These are phyloP conservation scores for Theobroma cacao DNA, from an alignment of 345 rosid species.

Conservation along the genomic window DNA sequence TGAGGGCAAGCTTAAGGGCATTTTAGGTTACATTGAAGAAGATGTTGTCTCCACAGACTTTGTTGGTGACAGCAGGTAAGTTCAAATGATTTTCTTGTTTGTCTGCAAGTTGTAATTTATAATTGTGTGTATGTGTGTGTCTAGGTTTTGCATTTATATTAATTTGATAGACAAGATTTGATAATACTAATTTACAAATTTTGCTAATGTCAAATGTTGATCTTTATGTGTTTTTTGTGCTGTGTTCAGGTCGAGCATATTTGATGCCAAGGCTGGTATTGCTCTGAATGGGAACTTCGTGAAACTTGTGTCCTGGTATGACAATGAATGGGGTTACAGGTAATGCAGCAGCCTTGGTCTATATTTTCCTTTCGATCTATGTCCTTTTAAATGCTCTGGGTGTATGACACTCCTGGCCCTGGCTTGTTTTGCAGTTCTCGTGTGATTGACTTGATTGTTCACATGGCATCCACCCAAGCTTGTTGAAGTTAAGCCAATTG, in stretches of 20 bases:
- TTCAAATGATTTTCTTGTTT: background rate
- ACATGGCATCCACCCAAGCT: constrained; percentile 46
- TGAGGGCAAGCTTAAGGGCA: constrained; percentile 77
- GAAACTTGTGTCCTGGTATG: constrained; percentile 83
- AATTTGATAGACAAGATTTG: background rate
- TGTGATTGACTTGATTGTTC: constrained; percentile 70
- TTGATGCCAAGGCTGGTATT: constrained; percentile 92
- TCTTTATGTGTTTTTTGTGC: background rate
- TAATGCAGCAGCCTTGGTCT: constrained; percentile 5
- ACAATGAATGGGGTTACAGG: constrained; percentile 98
- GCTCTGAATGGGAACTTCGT: constrained; percentile 67
- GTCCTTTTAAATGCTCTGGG: background rate
- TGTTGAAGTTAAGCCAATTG: background rate
- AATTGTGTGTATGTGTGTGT: background rate
- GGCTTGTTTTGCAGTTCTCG: constrained; percentile 52
- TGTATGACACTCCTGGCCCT: background rate
- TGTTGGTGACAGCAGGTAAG: constrained; percentile 71
- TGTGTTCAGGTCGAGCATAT: constrained; percentile 78
- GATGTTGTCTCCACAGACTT: constrained; percentile 90
- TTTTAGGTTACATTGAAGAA: constrained; percentile 79
- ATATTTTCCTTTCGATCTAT: too few relatives aligned
- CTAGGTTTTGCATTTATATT: background rate
- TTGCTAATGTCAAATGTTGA: background rate
- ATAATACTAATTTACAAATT: background rate
- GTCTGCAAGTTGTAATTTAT: background rate